Base-by-base conservation (phyloP, 306 rosid genomes). In the Glycyrrhiza uralensis region DNA sequence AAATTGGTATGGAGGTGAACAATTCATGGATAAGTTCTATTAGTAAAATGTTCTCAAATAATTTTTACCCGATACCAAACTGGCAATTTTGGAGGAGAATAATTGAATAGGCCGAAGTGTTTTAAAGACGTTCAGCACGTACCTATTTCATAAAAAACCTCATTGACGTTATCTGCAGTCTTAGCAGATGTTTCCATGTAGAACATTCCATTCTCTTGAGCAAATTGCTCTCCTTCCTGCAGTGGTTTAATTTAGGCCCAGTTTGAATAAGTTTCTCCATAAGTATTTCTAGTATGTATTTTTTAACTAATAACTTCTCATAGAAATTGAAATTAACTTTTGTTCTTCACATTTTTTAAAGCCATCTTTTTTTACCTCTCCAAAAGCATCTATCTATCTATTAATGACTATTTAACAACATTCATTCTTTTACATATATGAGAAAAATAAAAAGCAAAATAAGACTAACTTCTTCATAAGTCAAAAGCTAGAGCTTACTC, bases 61-160 rank as follows among this genome's bases (percentile, higher is more conserved):
- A 56, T 5, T 55, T 76, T 54, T 6, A 54, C 38, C 66, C 33
- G 67, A 42, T 46, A 15, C 62, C 52, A n/a, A 45, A 19, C 15
- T 56, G 14, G 42, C 59, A 9, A 57, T 72, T n/a, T n/a, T 42
- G 7, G 46, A 72, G 15, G 3, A 29, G n/a, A 29, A 57, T 18
- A 58, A 58, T 20, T 32, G 59, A 64, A 35, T 11, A 35, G 42
- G 33, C 23, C 38, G 18, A 12, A 49, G 24, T 8, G 59, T 19
- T 57, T 67, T 6, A 10, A 22, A 22, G 19, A 57, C 7, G 0
- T 52, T 22, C 14, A 45, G 11, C 51, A 50, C 26, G 24, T 80
- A 92, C 97, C 97, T 78, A 88, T 89, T 78, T 92, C 98, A 57
- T 71, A 83, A 86, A 92, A 92, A 56, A 89, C 92, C 32, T 92